Evolutionary conservation across 2,329 filamentous ascomycete genomes (phyloP), one percentile per base, ranked within the genome.

Genomic region (Scedosporium dehoogii): DNA sequence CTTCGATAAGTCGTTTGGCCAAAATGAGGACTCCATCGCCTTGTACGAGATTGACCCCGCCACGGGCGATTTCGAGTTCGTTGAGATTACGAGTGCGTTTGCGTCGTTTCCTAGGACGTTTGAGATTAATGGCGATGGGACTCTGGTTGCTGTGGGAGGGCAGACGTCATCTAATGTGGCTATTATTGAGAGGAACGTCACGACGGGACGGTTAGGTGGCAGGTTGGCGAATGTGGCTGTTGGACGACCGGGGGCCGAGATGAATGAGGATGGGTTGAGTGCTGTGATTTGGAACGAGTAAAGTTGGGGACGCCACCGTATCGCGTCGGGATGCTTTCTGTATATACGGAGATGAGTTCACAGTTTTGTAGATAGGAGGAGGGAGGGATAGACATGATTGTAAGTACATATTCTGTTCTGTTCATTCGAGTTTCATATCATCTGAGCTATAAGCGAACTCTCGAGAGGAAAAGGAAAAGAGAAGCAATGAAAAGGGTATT

Each of bases 41-140:
- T 81, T 78, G 1, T 86, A 81, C 70, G 63, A 72, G 2, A 78
- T 85, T 62, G 70, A 77, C 60, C 42, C 70, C 0, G 66, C 70
- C 1, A 73, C 80, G 18, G 85, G 84, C 12, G 76, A 71, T 0
- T 70, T 88, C 14, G 69, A 67, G 0, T 84, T 84, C 66, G 69
- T 81, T 1, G 79, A 85, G 63, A 73, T 84, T 1, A 80, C 78
- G 1, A 82, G 83, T 25, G 79, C 84, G 1, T 81, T 83, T 64
- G 82, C 86, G 0, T 79, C 74, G 62, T 85, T 81, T 66, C 87
- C 87, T 0, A 77, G 87, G 1, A 86, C 85, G 1, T 86, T 89
- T 69, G 76, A 77, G 23, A 74, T 88, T 61, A 88, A 87, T 68
- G 77, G 76, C 46, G 79, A 79, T 0, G 86, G 86, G 0, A 76